phyloP scores from a whole-genome alignment of 768 basidiomycete species.

The Sutorius australiensis region DNA sequence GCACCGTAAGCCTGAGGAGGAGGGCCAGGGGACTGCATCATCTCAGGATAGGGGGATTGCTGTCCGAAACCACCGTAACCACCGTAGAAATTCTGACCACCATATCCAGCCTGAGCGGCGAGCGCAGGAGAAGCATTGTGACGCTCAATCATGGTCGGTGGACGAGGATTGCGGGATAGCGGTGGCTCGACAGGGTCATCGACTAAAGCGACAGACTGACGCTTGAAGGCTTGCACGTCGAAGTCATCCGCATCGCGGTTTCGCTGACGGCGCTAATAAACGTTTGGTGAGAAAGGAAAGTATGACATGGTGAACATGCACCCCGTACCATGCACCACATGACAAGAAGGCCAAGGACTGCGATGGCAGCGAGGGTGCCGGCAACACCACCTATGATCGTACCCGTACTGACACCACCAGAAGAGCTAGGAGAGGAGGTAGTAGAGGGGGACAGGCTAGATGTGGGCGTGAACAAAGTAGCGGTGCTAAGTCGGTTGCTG shows the following conservation, averaged over 20 bases:
- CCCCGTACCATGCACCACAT: slow-evolving; percentile 46
- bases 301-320: background rate
- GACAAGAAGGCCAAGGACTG: slow-evolving; percentile 37
- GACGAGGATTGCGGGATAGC: slow-evolving; percentile 48
- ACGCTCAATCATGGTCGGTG: slow-evolving; percentile 63
- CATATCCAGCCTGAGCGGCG: slow-evolving; percentile 15
- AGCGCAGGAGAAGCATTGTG: slow-evolving; percentile 35
- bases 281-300: slow-evolving; percentile 4
- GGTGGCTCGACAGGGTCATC: slow-evolving; percentile 46
- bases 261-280: slow-evolving; percentile 40
- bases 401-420: slow-evolving; percentile 32
- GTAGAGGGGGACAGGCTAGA: slow-evolving; percentile 10
- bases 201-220: slow-evolving; percentile 57
- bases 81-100: slow-evolving; percentile 26
- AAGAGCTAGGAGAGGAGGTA: slow-evolving; percentile 33
- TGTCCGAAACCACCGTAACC: slow-evolving; percentile 24
- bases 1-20: slow-evolving; percentile 24
- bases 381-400: slow-evolving; percentile 41
- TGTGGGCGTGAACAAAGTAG: background rate
- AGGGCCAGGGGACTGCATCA: slow-evolving; percentile 7
- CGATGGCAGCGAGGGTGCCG: slow-evolving; percentile 44
- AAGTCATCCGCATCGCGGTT: slow-evolving; percentile 42
- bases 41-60: slow-evolving; percentile 20
- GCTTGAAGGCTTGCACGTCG: slow-evolving; percentile 55
- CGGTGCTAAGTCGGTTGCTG: background rate